Conservation (phyloP, 1,139 yeast species). For the Candida sp. region DNA sequence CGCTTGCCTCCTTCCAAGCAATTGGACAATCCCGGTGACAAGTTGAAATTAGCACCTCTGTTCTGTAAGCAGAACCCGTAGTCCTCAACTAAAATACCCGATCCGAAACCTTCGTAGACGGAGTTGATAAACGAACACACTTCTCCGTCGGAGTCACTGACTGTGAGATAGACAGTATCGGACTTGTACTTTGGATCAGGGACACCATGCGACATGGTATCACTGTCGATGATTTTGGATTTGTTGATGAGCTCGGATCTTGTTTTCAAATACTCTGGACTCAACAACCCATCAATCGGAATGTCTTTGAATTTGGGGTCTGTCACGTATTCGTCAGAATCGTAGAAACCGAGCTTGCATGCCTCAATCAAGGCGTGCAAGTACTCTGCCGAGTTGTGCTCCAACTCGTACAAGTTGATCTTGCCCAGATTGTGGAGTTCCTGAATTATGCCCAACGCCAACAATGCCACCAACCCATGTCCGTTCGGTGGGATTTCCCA, state of each 20-base stretch:
- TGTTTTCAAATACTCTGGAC: constrained; percentile 47
- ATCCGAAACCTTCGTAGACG: constrained; percentile 72
- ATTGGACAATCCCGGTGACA: constrained; percentile 61
- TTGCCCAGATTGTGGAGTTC: constrained; percentile 52
- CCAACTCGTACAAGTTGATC: constrained; percentile 47
- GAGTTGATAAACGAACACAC: constrained; percentile 87
- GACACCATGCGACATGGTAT: constrained; percentile 52
- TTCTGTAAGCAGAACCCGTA: constrained; percentile 77
- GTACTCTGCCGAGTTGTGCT: constrained; percentile 76
- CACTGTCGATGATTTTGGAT: constrained; percentile 42
- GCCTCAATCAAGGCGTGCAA: constrained; percentile 71
- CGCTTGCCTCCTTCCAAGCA: constrained; percentile 72
- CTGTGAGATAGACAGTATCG: constrained; percentile 80
- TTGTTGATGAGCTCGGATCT: constrained; percentile 54
- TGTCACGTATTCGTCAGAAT: constrained; percentile 75
- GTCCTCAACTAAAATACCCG: constrained; percentile 69
- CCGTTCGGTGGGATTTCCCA: constrained; percentile 89
- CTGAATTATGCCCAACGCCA: constrained; percentile 69
- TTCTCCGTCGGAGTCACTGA: constrained; percentile 72
- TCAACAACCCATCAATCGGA: constrained; percentile 38
- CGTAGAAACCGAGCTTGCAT: constrained; percentile 76
- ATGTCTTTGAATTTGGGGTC: constrained; percentile 56
- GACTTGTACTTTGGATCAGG: constrained; percentile 70
- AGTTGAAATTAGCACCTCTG: constrained; percentile 77
- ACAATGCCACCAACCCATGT: constrained; percentile 74